Percentiles rank a stretch among this genome's conserved stretches.
Conservation (phyloP, 2,329 filamentous ascomycete genomes). For the Calonectria crousiana region DNA sequence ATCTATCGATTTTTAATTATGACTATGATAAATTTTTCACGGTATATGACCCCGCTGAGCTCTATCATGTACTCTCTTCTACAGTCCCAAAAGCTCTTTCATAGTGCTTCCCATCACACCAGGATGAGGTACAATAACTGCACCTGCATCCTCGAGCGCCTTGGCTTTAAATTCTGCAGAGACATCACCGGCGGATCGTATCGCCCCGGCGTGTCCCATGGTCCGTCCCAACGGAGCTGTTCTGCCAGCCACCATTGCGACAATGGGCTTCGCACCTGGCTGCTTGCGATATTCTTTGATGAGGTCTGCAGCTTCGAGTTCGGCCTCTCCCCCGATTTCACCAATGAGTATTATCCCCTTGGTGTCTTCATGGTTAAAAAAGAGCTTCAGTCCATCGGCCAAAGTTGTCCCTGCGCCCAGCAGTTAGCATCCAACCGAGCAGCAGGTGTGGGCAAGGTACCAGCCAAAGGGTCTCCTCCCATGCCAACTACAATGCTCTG, state of each 20-base stretch:
- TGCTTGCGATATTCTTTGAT: constrained; percentile 73
- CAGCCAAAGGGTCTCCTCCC: constrained; percentile 80
- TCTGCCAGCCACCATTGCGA: constrained; percentile 75
- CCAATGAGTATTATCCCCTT: constrained; percentile 79
- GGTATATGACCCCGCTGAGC: too few relatives aligned
- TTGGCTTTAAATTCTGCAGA: constrained; percentile 49
- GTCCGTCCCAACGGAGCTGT: constrained; percentile 70
- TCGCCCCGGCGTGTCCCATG: constrained; percentile 82
- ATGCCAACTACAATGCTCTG: constrained; percentile 84
- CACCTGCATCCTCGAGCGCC: constrained; percentile 51
- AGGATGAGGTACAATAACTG: constrained; percentile 53
- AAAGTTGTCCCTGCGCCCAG: constrained; percentile 69
- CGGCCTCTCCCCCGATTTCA: constrained; percentile 77
- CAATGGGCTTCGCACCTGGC: constrained; percentile 70
- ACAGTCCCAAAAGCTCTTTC: constrained; percentile 46
- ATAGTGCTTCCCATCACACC: constrained; percentile 53
- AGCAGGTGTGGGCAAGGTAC: constrained; percentile 46
- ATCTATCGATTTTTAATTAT: not conserved
- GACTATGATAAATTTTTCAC: not conserved
- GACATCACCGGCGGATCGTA: constrained; percentile 51
- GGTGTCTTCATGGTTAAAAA: constrained; percentile 76
- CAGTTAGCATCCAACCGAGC: not conserved
- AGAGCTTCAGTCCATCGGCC: constrained; percentile 75
- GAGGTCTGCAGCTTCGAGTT: constrained; percentile 78
- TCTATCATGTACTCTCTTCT: not conserved